A percentile compares a stretch with the other conserved stretches of the same genome.
Conservation (phyloP, 2,329 filamentous ascomycete genomes). For the Cercospora sojina region DNA sequence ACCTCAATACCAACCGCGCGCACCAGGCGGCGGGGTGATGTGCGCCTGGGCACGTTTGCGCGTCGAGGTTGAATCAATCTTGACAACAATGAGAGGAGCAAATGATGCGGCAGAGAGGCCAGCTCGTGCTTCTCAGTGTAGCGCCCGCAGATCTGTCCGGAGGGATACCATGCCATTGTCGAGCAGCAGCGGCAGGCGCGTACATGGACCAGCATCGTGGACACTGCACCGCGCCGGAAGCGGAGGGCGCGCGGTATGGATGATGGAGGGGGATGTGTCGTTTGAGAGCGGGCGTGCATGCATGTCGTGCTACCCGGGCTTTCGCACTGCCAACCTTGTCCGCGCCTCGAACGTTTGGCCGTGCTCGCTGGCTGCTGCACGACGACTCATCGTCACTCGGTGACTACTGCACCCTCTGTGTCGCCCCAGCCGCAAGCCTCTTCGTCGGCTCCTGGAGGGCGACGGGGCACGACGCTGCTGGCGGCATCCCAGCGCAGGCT, state of each 20-base stretch:
- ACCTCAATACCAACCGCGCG: background rate
- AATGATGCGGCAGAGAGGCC: background rate
- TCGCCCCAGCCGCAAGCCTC: slow-evolving; percentile 5
- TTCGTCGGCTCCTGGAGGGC: slow-evolving; percentile 7
- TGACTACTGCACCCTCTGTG: background rate
- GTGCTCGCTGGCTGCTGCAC: slow-evolving; percentile 4
- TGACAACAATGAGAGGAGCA: background rate
- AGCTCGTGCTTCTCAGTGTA: background rate
- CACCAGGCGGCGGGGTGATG: background rate
- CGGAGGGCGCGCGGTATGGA: background rate
- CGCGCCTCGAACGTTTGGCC: slow-evolving; percentile 1
- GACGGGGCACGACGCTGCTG: background rate
- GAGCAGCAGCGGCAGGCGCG: background rate
- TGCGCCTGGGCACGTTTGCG: background rate
- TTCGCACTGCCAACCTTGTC: background rate
- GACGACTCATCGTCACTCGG: slow-evolving; percentile 6
- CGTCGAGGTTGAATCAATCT: background rate
- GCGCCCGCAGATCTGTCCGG: background rate
- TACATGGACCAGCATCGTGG: background rate
- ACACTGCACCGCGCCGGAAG: background rate
- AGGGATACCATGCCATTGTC: background rate
- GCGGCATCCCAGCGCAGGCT: background rate
- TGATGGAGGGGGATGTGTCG: background rate
- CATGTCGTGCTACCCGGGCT: background rate
- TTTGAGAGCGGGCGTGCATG: slow-evolving; percentile 4